Base-by-base conservation (phyloP, 495 filamentous ascomycete genomes). In the Trichoderma gamsii region DNA sequence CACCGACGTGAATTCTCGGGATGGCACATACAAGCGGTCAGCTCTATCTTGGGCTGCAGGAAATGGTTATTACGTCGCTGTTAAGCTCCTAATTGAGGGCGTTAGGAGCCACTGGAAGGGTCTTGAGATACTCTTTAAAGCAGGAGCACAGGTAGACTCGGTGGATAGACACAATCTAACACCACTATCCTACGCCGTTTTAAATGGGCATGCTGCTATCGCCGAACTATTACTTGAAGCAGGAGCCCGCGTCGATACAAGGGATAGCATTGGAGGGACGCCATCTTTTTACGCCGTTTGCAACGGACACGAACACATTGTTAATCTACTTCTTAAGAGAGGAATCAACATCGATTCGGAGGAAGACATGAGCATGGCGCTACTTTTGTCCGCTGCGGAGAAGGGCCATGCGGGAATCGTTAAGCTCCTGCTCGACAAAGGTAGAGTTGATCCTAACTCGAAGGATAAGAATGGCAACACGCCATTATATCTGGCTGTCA, bases 1-100 rank as follows among this genome's bases (percentile, higher is more conserved):
- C 15, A 38, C 64, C 15, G 64, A 66, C 7, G 2, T 46, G 2
- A 29, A 46, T 46, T 46, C 18, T 4, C 1, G 18, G 18, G 68
- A 69, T 41, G 68, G 72, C 41, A n/a, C 6, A 11, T 46, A 49
- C 38, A 69, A 69, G 29, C 56, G 51, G 41, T 71, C 77, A 49
- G 73, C 76, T 61, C 66, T 79, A 5, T 75, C 69, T 9, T 65
- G 68, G 65, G 77, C 75, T 29, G 73, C 75, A 29, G 51, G 67
- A 27, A 67, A 69, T 21, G 74, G 74, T 8, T 69, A 74, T 44
- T 32, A 71, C 41, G 68, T 49, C 12, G 71, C 74, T 1, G 74
- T 76, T 41, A 41, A 66, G 56, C 52, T 75, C 5, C 49, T 79
- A 9, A 64, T 78, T 7, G 7, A 38, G 35, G 35, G 35, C 5